Base-by-base conservation (phyloP, 371 early-diverging fungal species). In the Syncephalastrum contaminatum region DNA sequence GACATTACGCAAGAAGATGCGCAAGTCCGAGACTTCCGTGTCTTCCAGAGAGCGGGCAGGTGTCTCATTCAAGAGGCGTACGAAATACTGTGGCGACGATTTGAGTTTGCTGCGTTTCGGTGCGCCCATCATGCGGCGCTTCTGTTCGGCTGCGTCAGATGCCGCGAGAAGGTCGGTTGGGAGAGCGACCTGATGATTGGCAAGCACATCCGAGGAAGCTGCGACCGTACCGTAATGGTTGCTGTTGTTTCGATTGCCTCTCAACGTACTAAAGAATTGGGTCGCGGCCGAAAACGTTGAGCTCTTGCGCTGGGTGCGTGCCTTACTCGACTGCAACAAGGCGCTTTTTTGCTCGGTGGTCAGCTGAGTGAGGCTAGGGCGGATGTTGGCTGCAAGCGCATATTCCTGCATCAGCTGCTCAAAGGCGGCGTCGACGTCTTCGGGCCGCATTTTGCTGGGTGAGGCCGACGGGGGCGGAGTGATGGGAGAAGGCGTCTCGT, bases 361-460 rank as follows among this genome's bases (percentile, higher is more conserved):
- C 22, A 78, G 57, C 5, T 67, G 68, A 15, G 67, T 59, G 12
- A 78, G 61, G 21, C 53, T 63, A 5, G 64, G 71, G 19, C 69
- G 49, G 7, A 72, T 65, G 41, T 69, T 70, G 13, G 72, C 63
- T 7, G 75, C 71, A 24, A 75, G 60, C 13, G 71, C 75, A 60
- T 73, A 74, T 50, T 74, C 75, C 64, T 60, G 53, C 68, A 73
- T 25, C n/a, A 79, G 44, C 16, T 69, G 51, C 18, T 72, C 66
- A 54, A 79, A 79, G 5, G 74, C 73, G 25, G 62, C 67, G 44
- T 79, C 70, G 10, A 79, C 59, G 41, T 70, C 72, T 43, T 70
- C 62, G 16, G 20, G 46, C 12, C 55, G 20, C 39, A 45, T 54
- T 24, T 64, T 62, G 48, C 54, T 63, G 1, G 62, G 43, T 8